Base-by-base conservation (phyloP, 176 grass and related monocot species). In the Triticum dicoccoides region DNA sequence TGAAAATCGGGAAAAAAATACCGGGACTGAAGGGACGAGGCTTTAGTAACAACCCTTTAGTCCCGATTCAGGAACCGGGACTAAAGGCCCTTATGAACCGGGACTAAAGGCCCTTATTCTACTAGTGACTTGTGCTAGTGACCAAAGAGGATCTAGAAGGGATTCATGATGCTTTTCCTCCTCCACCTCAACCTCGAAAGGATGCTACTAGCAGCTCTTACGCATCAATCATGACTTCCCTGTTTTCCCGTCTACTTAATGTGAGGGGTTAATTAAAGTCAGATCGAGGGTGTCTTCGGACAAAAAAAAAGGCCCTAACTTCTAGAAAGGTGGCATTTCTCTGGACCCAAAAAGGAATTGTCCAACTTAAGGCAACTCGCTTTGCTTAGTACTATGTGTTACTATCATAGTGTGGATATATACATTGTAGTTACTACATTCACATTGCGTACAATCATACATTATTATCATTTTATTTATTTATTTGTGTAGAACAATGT, bases 171-270 rank as follows among this genome's bases (percentile, higher is more conserved):
- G 66, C 65, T 85, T 23, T 78, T 78, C 13, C 45, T 10, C 62
- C 65, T 78, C 61, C 83, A 78, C 34, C 77, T 82, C 87, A 87
- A 63, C 7, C 44, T 76, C 87, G 78, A 63, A 90, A 88, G 13
- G 89, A 95, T 83, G 80, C 72, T 14, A 77, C 81, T 38, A 98
- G 89, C 85, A 95, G 89, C 78, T 93, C 95, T 78, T 95, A 98
- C 83, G 95, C 93, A 47, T 93, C 85, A 52, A 93, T 98, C 87
- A 93, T 95, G 88, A 95, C 91, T 95, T 84, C 20, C 77, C 63
- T 82, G 11, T 68, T 88, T 79, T 68, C 15, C 45, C 32, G 39
- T 59, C 51, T 3, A 56, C 5, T 0, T 20, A 56, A 56, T 56
- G 17, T 7, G 5, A 58, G 54, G 54, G 18, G 54, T 58, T 58